A percentile compares a stretch with the other conserved stretches of the same genome.
phyloP scores from a whole-genome alignment of 331 rosid species.

The Prunus yedoensis region DNA sequence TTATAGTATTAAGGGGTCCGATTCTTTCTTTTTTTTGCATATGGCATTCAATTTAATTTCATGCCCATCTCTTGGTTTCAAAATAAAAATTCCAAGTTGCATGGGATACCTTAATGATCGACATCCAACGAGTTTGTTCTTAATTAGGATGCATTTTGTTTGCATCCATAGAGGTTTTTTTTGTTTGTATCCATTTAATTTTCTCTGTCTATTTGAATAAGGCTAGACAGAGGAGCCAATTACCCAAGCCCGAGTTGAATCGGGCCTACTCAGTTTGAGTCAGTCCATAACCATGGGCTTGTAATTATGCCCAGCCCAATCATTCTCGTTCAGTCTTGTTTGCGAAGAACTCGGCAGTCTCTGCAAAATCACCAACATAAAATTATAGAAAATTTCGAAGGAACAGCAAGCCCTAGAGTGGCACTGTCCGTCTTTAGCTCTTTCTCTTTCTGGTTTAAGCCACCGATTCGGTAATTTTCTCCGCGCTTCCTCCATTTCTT shows the following conservation, averaged over 20 bases:
- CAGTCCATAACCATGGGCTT: not conserved
- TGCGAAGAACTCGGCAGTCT: not conserved
- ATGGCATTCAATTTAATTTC: too few relatives aligned
- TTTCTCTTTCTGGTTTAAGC: not conserved
- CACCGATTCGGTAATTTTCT: conserved; percentile 10
- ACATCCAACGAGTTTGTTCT: too few relatives aligned
- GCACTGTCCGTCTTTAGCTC: not conserved
- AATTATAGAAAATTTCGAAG: not conserved
- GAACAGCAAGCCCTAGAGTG: not conserved
- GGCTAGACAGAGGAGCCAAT: not conserved
- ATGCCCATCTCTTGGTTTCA: too few relatives aligned
- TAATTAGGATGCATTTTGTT: too few relatives aligned
- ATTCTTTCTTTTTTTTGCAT: too few relatives aligned
- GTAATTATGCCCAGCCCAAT: not conserved
- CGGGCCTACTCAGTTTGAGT: not conserved
- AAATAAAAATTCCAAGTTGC: too few relatives aligned
- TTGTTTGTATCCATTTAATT: too few relatives aligned
- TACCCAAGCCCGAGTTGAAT: not conserved
- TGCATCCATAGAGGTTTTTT: too few relatives aligned
- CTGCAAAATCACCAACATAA: not conserved
- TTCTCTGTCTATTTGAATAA: not conserved
- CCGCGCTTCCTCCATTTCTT: not conserved
- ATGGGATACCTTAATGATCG: too few relatives aligned
- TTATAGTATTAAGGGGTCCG: too few relatives aligned
- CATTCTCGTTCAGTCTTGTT: not conserved